Evolutionary conservation across 257 asterid genomes (phyloP).

Genomic region (Solanum infundibuliforme): DNA sequence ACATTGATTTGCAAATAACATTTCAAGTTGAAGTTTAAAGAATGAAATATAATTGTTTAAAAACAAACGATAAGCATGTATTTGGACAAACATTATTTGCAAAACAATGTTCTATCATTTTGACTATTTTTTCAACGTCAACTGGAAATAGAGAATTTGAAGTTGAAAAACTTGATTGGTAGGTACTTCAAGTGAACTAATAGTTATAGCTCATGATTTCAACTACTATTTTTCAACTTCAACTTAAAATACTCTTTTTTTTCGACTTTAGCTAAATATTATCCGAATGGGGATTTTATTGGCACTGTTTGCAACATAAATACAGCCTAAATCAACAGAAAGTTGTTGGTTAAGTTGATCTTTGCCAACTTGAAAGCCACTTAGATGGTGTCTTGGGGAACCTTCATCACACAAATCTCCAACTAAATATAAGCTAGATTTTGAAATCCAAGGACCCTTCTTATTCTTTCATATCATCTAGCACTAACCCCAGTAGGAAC

Average conservation of each 20-base stretch:
- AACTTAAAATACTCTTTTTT: background rate
- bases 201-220: background rate
- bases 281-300: background rate
- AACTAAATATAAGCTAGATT: background rate
- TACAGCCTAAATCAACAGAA: background rate
- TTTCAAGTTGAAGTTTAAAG: background rate
- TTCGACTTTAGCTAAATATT: background rate
- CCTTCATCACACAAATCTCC: background rate
- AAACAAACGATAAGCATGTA: background rate
- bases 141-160: background rate
- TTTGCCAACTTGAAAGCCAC: background rate
- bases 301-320: background rate
- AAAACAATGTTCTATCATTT: background rate
- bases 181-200: background rate
- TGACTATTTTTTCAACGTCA: background rate
- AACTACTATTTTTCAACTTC: background rate
- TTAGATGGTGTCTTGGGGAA: background rate
- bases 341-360: background rate
- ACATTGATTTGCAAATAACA: background rate
- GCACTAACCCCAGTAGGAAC: background rate
- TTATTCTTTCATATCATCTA: background rate
- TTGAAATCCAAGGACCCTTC: background rate
- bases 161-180: background rate
- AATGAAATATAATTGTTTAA: background rate
- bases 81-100: background rate